Conservation (phyloP, 257 asterid species). For the Jasminum sambac region DNA sequence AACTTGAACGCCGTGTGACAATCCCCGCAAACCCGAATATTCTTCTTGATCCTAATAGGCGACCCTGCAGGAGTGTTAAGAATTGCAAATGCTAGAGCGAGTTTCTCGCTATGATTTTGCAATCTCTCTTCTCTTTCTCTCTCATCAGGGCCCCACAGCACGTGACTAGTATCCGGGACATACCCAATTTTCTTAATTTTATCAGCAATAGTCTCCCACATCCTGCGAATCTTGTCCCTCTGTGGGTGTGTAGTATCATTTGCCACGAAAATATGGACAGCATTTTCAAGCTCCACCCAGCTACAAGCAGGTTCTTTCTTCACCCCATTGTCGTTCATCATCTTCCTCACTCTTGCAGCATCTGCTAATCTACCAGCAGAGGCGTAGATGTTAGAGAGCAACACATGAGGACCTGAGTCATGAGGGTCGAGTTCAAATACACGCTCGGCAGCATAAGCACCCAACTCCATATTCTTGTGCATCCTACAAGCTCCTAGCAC, state of each 20-base stretch:
- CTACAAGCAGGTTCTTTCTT: conserved; percentile 92
- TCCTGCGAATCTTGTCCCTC: conserved; percentile 45
- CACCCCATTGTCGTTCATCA: conserved; percentile 72
- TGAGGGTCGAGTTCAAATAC: conserved; percentile 77
- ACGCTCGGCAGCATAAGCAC: conserved; percentile 70
- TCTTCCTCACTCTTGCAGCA: conserved; percentile 75
- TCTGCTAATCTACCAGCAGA: conserved; percentile 63
- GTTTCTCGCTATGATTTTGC: conserved; percentile 77
- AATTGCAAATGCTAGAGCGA: conserved; percentile 78
- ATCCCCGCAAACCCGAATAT: conserved; percentile 84
- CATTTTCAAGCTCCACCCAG: conserved; percentile 82
- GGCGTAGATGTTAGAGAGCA: conserved; percentile 74
- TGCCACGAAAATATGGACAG: conserved; percentile 68
- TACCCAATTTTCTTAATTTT: conserved; percentile 63
- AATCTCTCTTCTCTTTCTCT: conserved; percentile 67
- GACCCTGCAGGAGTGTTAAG: conserved; percentile 50
- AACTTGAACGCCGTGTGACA: conserved; percentile 73
- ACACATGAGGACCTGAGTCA: conserved; percentile 79
- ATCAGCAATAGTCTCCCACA: conserved; percentile 62
- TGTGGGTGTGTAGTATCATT: conserved; percentile 73
- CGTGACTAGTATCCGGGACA: conserved; percentile 74
- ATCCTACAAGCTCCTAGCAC: conserved; percentile 86
- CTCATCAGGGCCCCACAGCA: conserved; percentile 62
- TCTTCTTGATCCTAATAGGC: conserved; percentile 69
- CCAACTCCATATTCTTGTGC: conserved; percentile 71